Evolutionary conservation across 371 early-diverging fungal genomes (phyloP).

Genomic region (Mortierella sp.): DNA sequence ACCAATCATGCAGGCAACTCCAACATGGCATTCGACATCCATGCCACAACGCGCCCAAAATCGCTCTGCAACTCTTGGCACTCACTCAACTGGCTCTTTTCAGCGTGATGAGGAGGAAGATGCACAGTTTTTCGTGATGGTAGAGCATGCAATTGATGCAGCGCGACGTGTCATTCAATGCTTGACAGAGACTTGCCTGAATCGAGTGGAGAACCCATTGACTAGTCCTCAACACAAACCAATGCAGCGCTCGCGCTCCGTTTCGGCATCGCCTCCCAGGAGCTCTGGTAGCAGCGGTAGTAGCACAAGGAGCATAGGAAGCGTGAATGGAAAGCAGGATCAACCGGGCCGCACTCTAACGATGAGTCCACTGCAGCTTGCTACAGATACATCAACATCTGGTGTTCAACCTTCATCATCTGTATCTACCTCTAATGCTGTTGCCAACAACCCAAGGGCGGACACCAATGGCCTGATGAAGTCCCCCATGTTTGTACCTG

Average conservation of each 20-base stretch:
- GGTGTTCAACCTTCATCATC: neutral
- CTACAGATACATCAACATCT: constrained; percentile 21
- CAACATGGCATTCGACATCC: constrained; percentile 31
- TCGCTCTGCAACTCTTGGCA: constrained; percentile 42
- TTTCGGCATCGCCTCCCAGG: constrained; percentile 43
- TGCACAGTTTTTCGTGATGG: constrained; percentile 29
- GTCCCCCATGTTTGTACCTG: constrained; percentile 30
- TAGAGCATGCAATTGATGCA: constrained; percentile 45
- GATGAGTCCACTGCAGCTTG: constrained; percentile 37
- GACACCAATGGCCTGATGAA: constrained; percentile 20
- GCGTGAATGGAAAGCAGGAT: constrained; percentile 9
- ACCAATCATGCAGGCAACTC: constrained; percentile 27
- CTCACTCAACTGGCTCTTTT: constrained; percentile 21
- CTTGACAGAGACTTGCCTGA: constrained; percentile 43
- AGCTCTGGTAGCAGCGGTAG: constrained; percentile 26
- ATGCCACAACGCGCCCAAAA: constrained; percentile 48
- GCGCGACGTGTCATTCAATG: constrained; percentile 43
- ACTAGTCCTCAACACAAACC: constrained; percentile 30
- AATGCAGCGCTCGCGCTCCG: constrained; percentile 24
- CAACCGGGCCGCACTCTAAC: constrained; percentile 3
- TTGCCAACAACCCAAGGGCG: constrained; percentile 5
- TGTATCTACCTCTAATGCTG: neutral
- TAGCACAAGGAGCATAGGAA: constrained; percentile 7
- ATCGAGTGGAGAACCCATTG: constrained; percentile 27
- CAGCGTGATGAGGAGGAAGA: constrained; percentile 44